A percentile compares a stretch with the other conserved stretches of the same genome.
phyloP scores from a whole-genome alignment of 306 rosid species.

The Albizia julibrissin region DNA sequence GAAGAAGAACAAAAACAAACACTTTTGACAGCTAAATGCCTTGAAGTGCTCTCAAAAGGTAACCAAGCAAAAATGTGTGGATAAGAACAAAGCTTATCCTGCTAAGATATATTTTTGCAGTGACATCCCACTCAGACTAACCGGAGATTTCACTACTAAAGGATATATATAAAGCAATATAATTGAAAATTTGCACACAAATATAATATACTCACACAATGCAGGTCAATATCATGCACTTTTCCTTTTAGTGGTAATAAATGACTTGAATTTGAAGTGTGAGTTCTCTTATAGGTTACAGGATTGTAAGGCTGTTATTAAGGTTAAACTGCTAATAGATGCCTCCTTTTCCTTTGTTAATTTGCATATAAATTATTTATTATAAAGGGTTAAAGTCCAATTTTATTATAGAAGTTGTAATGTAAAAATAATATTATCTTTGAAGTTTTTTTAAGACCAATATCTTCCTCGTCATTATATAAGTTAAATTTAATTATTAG shows the following conservation, averaged over 20 bases:
- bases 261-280: constrained; percentile 5
- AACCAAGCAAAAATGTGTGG: constrained; percentile 59
- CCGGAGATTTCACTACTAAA: not conserved
- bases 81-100: constrained; percentile 30
- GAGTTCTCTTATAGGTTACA: not conserved
- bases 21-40: constrained; percentile 61
- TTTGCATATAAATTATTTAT: not conserved
- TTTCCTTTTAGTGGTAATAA: not conserved
- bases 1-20: constrained; percentile 40
- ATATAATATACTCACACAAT: not conserved
- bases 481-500: no score
- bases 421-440: no score
- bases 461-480: no score
- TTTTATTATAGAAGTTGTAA: no score
- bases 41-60: constrained; percentile 39
- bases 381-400: no score
- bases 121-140: constrained; percentile 10
- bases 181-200: not conserved
- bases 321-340: not conserved
- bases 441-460: no score
- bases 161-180: not conserved
- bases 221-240: not conserved
- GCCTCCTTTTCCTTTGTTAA: not conserved
- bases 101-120: constrained; percentile 43
- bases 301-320: not conserved